Percentiles rank a stretch among this genome's conserved stretches.
Conservation (phyloP, 2,329 filamentous ascomycete species). For the Alternaria arborescens region DNA sequence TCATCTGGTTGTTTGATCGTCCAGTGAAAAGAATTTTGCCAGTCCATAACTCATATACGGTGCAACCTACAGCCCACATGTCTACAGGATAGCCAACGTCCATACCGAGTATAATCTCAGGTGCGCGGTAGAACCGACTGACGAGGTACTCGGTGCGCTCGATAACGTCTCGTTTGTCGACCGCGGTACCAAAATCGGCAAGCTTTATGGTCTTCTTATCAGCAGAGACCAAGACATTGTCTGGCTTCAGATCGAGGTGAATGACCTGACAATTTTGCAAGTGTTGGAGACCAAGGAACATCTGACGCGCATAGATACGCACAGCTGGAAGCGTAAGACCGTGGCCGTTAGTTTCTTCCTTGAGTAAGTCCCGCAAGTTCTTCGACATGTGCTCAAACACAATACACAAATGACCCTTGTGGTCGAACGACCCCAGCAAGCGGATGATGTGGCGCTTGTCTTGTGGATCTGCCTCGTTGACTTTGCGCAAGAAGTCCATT, state of each 20-base stretch:
- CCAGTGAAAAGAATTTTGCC: constrained; percentile 97
- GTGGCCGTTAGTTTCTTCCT: constrained; percentile 82
- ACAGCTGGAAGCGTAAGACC: constrained; percentile 91
- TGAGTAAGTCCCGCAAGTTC: constrained; percentile 91
- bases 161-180: constrained; percentile 81
- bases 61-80: constrained; percentile 98
- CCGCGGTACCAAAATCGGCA: constrained; percentile 95
- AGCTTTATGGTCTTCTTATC: constrained; percentile 81
- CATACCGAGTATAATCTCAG: constrained; percentile 97
- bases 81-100: constrained; percentile 94
- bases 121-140: constrained; percentile 95
- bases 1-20: constrained; percentile 97
- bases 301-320: constrained; percentile 89
- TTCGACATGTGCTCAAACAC: constrained; percentile 88
- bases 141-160: constrained; percentile 95
- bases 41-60: constrained; percentile 94
- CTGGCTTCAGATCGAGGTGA: constrained; percentile 95
- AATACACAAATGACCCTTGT: constrained; percentile 95
- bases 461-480: constrained; percentile 84
- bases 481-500: constrained; percentile 88
- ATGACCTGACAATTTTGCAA: constrained; percentile 92
- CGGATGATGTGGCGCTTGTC: constrained; percentile 92
- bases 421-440: constrained; percentile 87
- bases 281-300: constrained; percentile 87
- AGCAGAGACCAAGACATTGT: constrained; percentile 81